These are phyloP conservation scores for Fusarium luffae DNA, from an alignment of 2,329 filamentous ascomycete species.

Conservation along the genomic window DNA sequence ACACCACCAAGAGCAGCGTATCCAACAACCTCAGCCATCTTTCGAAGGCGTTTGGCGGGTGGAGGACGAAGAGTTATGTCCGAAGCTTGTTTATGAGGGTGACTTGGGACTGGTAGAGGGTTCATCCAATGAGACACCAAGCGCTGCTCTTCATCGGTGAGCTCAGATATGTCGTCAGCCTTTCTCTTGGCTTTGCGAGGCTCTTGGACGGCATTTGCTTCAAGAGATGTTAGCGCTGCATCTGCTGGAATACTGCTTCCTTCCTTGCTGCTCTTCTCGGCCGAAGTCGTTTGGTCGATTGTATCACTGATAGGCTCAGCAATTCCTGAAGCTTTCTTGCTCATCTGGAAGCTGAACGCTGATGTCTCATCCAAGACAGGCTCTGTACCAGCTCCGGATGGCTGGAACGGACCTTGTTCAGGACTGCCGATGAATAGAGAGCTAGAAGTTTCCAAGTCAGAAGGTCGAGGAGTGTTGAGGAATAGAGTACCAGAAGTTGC, in stretches of 20 bases:
- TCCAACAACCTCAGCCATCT: constrained; percentile 51
- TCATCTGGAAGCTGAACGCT: constrained; percentile 47
- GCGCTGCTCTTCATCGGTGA: constrained; percentile 26
- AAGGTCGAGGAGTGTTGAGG: constrained; percentile 43
- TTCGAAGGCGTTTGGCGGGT: constrained; percentile 49
- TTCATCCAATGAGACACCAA: background rate
- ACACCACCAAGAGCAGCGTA: constrained; percentile 53
- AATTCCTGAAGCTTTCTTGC: constrained; percentile 36
- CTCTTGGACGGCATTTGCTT: background rate
- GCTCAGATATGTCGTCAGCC: constrained; percentile 44
- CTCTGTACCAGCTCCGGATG: constrained; percentile 5
- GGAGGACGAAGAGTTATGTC: constrained; percentile 2
- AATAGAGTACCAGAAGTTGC: constrained; percentile 50
- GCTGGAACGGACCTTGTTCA: background rate
- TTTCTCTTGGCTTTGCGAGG: constrained; percentile 43
- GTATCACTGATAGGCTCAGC: background rate
- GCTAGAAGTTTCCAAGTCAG: constrained; percentile 46
- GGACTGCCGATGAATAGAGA: constrained; percentile 47
- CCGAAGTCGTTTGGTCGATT: background rate
- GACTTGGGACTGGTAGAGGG: background rate
- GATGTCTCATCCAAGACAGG: constrained; percentile 45
- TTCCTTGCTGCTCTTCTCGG: constrained; percentile 5
- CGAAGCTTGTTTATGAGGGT: background rate
- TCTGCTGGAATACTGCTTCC: background rate
- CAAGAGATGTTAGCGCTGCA: background rate